Evolutionary conservation across 441 rosid species (phyloP).

Genomic region (Breynia disticha): DNA sequence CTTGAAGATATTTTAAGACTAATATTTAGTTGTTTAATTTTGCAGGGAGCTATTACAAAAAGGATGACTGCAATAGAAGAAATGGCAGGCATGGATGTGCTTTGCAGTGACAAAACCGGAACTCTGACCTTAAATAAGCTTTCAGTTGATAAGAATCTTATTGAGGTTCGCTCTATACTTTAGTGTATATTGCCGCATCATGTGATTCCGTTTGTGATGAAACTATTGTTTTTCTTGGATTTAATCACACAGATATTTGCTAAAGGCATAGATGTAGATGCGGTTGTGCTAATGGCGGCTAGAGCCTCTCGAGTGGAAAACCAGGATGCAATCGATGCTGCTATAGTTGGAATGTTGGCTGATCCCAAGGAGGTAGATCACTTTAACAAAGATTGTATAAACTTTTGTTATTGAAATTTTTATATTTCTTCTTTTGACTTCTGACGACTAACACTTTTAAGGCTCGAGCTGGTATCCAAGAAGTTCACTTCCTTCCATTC

Average conservation of each 20-base stretch:
- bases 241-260: conserved; percentile 23
- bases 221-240: neutral
- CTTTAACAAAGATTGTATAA: too few species aligned
- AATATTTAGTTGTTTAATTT: neutral
- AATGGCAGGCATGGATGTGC: conserved; percentile 74
- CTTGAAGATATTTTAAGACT: neutral
- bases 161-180: conserved; percentile 44
- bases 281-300: conserved; percentile 42
- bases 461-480: conserved; percentile 44
- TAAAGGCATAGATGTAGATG: conserved; percentile 31
- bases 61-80: conserved; percentile 80
- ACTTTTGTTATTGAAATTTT: neutral
- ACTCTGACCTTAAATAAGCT: conserved; percentile 57
- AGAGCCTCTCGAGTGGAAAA: conserved; percentile 41
- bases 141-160: conserved; percentile 42
- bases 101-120: conserved; percentile 65
- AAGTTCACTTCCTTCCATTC: conserved; percentile 44
- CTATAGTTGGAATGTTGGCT: conserved; percentile 42
- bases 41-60: conserved; percentile 64
- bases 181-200: neutral
- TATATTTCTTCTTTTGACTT: conserved; percentile 2
- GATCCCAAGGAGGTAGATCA: conserved; percentile 46
- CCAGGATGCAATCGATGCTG: conserved; percentile 45
- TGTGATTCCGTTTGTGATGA: neutral
- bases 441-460: conserved; percentile 10